Conservation (phyloP, 345 rosid genomes). For the Punica granatum region DNA sequence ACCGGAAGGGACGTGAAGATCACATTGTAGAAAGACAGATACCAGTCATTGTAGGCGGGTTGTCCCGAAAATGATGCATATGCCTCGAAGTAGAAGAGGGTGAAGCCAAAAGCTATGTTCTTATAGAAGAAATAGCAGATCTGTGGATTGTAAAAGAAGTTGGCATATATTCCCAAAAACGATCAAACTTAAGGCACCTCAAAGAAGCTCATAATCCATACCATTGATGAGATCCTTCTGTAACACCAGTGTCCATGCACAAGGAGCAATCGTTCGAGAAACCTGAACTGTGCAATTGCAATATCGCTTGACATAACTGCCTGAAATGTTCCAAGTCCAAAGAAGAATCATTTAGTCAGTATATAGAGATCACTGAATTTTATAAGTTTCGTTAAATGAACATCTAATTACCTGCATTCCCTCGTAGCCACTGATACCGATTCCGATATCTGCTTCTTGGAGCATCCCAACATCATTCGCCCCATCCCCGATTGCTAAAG, state of each 20-base stretch:
- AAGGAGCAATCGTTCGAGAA: slow-evolving; percentile 78
- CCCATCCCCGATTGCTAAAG: slow-evolving; percentile 90
- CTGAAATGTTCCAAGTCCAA: slow-evolving; percentile 24
- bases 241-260: slow-evolving; percentile 99
- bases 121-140: slow-evolving; percentile 99
- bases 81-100: slow-evolving; percentile 78
- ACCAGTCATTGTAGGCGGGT: slow-evolving; percentile 90
- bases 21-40: slow-evolving; percentile 67
- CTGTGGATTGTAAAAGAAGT: slow-evolving; percentile 25
- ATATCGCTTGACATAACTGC: slow-evolving; percentile 99
- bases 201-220: slow-evolving; percentile 11
- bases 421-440: slow-evolving; percentile 94
- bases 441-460: slow-evolving; percentile 95
- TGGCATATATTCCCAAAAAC: background rate
- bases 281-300: slow-evolving; percentile 85
- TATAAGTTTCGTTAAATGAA: background rate
- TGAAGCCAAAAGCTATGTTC: slow-evolving; percentile 88
- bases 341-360: background rate
- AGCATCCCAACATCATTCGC: slow-evolving; percentile 99
- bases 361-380: background rate
- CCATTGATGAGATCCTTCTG: slow-evolving; percentile 92
- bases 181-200: background rate
- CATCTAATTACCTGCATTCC: slow-evolving; percentile 76
- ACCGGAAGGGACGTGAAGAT: slow-evolving; percentile 98
- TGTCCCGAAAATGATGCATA: slow-evolving; percentile 88